A percentile compares a stretch with the other conserved stretches of the same genome.
Conservation (phyloP, 257 asterid species). For the Avicennia marina region DNA sequence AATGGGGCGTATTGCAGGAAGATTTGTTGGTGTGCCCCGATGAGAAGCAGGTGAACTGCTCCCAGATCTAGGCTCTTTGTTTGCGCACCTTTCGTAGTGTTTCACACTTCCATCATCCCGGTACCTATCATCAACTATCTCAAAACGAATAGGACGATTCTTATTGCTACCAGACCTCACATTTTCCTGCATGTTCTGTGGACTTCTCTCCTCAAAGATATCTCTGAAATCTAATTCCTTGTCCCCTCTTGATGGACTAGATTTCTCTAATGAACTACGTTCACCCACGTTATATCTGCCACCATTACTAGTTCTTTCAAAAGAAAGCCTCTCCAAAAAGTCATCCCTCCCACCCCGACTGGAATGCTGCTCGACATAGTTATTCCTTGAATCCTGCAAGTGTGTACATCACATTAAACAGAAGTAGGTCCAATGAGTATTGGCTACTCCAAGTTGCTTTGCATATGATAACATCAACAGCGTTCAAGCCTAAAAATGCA, state of each 20-base stretch:
- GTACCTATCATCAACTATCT: constrained; percentile 88
- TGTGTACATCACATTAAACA: not conserved
- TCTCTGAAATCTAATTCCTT: constrained; percentile 32
- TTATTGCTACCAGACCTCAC: constrained; percentile 33
- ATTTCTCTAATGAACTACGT: constrained; percentile 31
- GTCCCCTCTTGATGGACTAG: constrained; percentile 14
- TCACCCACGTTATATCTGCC: constrained; percentile 19
- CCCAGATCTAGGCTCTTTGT: constrained; percentile 29
- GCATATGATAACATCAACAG: not conserved
- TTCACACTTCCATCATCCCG: constrained; percentile 64
- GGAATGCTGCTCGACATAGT: constrained; percentile 20
- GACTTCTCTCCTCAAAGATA: constrained; percentile 56
- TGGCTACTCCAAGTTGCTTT: too few species aligned
- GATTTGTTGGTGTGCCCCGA: constrained; percentile 19
- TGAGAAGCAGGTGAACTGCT: constrained; percentile 48
- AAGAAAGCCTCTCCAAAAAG: constrained; percentile 27
- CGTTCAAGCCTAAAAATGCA: constrained; percentile 5
- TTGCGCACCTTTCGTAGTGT: constrained; percentile 34
- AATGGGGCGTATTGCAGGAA: constrained; percentile 32
- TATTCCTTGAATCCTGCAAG: constrained; percentile 28
- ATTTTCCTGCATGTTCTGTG: constrained; percentile 30
- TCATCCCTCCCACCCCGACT: constrained; percentile 30
- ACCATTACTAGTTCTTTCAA: constrained; percentile 23
- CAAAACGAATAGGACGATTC: constrained; percentile 46
- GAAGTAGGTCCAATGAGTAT: not conserved